Evolutionary conservation across 768 basidiomycete genomes (phyloP).

Genomic region (Tricholoma matsutake): DNA sequence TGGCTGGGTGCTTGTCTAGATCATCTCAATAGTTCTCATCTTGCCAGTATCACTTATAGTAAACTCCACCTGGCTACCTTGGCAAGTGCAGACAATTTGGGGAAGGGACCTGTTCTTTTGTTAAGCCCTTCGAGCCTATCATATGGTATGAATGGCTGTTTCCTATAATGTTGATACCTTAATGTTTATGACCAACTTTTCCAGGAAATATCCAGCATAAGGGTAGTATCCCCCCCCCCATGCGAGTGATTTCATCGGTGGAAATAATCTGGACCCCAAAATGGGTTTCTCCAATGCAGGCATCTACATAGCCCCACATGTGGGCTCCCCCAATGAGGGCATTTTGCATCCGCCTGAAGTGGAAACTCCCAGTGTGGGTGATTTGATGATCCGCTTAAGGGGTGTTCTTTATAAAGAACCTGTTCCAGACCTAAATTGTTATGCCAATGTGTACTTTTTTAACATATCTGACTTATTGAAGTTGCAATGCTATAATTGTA

Average conservation of each 20-base stretch:
- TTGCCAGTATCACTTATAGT: neutral
- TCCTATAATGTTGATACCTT: neutral
- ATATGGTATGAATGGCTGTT: neutral
- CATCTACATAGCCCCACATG: too few species aligned
- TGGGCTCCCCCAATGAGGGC: too few species aligned
- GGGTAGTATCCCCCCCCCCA: neutral
- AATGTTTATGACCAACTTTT: neutral
- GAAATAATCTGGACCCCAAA: neutral
- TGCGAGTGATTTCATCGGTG: neutral
- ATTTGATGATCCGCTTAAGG: too few species aligned
- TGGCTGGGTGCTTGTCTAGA: neutral
- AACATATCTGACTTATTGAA: too few species aligned
- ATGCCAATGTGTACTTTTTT: too few species aligned
- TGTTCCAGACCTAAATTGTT: too few species aligned
- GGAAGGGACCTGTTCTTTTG: neutral
- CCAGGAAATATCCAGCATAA: neutral
- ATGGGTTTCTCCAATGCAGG: neutral
- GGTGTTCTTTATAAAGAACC: too few species aligned
- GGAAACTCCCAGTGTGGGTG: too few species aligned
- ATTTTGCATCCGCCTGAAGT: too few species aligned
- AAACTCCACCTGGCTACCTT: neutral
- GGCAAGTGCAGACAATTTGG: neutral
- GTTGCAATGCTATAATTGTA: too few species aligned
- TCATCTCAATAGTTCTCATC: neutral
- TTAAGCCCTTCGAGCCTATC: neutral